Conservation (phyloP, 2,329 filamentous ascomycete genomes). For the Macrophomina phaseolina region DNA sequence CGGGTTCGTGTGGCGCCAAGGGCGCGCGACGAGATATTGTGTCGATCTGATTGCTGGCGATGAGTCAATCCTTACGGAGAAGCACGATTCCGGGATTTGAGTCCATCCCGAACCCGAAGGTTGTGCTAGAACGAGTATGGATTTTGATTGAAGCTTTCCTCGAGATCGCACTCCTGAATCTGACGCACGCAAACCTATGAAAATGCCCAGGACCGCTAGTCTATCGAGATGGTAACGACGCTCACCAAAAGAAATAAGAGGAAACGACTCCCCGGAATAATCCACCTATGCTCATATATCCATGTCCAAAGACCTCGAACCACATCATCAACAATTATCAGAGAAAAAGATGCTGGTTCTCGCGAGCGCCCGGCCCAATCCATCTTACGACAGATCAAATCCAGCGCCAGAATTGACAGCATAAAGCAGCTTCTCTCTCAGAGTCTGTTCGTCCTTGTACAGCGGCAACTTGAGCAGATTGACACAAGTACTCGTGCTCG, state of each 20-base stretch:
- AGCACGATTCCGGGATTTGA: too few relatives aligned
- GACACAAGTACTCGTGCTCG: constrained; percentile 94
- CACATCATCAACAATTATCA: too few relatives aligned
- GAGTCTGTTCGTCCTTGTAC: constrained; percentile 68
- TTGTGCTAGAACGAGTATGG: too few relatives aligned
- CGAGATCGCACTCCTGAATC: neutral
- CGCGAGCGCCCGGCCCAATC: neutral
- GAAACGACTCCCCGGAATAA: too few relatives aligned
- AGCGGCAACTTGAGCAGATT: constrained; percentile 91
- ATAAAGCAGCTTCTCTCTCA: constrained; percentile 85
- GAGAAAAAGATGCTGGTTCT: neutral
- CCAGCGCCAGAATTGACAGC: constrained; percentile 89
- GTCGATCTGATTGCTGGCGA: too few relatives aligned
- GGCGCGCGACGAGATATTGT: too few relatives aligned
- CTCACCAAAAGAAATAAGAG: too few relatives aligned
- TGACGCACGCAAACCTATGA: neutral
- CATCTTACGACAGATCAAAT: constrained; percentile 67
- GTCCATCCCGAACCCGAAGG: too few relatives aligned
- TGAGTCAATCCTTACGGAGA: too few relatives aligned
- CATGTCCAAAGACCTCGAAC: neutral
- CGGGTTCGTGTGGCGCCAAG: too few relatives aligned
- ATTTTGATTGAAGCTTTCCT: neutral
- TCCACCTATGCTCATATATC: too few relatives aligned
- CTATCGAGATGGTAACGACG: neutral
- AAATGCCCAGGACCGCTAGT: neutral